Evolutionary conservation across 1,139 yeast species (phyloP).

Genomic region (Taphrina deformans): DNA sequence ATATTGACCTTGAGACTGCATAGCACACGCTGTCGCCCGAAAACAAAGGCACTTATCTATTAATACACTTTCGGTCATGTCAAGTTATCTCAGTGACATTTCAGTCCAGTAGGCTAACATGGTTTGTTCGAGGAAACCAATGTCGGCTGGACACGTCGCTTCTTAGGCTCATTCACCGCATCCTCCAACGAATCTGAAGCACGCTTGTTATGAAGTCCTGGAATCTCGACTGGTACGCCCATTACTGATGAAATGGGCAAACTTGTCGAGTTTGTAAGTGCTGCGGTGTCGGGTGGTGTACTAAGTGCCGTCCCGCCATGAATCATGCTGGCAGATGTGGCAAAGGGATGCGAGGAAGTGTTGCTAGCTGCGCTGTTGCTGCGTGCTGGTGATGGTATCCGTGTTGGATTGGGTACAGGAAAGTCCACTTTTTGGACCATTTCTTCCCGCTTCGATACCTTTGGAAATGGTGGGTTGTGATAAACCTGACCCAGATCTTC

Average conservation of each 20-base stretch:
- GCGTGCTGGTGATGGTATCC: constrained; percentile 23
- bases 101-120: no score
- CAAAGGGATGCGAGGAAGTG: background rate
- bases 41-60: no score
- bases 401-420: background rate
- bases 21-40: no score
- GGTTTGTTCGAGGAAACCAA: background rate
- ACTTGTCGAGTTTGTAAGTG: background rate
- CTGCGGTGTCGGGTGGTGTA: constrained; percentile 15
- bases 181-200: background rate
- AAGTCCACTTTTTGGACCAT: constrained; percentile 17
- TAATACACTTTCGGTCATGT: no score
- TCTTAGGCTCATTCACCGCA: background rate
- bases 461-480: constrained; percentile 22
- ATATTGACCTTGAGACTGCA: no score
- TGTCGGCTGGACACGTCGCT: constrained; percentile 24
- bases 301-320: background rate
- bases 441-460: constrained; percentile 8
- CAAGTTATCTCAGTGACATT: no score
- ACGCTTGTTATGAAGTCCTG: background rate
- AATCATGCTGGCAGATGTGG: background rate
- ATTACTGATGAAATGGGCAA: background rate
- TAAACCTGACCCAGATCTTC: constrained; percentile 56
- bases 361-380: constrained; percentile 20
- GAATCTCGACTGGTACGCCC: background rate